phyloP scores from a whole-genome alignment of 169 alveolate genomes.

The Eimeria necatrix region DNA sequence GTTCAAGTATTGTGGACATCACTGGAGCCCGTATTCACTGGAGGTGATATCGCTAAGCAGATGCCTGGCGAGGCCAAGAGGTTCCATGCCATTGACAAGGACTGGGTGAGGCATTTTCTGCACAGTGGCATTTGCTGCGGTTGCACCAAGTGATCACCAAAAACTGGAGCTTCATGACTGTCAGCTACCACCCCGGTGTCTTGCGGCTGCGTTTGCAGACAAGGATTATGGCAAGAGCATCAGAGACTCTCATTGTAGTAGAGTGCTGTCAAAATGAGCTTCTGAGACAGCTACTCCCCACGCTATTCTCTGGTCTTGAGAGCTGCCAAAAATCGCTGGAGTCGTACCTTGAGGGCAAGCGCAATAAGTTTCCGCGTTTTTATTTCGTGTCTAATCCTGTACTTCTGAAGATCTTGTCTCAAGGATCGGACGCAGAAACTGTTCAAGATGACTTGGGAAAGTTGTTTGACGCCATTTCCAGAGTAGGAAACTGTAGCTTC shows the following conservation, averaged over 20 bases:
- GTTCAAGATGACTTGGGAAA: conserved; percentile 97
- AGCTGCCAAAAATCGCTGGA: conserved; percentile 97
- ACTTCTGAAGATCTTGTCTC: conserved; percentile 96
- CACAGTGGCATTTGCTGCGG: neutral
- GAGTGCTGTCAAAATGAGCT: conserved; percentile 96
- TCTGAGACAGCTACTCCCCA: conserved; percentile 96
- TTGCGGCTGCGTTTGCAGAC: conserved; percentile 73
- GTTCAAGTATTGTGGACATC: conserved; percentile 98
- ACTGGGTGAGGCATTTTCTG: conserved; percentile 87
- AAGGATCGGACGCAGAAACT: conserved; percentile 97
- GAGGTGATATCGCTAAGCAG: conserved; percentile 99
- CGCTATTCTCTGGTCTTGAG: conserved; percentile 95
- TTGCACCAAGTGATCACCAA: neutral
- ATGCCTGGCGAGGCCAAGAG: conserved; percentile 98
- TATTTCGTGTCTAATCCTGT: conserved; percentile 98
- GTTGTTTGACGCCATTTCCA: conserved; percentile 97
- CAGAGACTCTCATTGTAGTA: conserved; percentile 95
- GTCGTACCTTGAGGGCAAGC: conserved; percentile 97
- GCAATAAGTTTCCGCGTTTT: conserved; percentile 98
- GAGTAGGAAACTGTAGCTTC: conserved; percentile 84
- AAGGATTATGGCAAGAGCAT: conserved; percentile 97
- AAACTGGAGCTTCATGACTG: neutral
- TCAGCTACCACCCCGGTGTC: neutral
- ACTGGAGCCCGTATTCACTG: conserved; percentile 97
- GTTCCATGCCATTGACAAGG: conserved; percentile 96